Percentiles rank a stretch among this genome's conserved stretches.
Evolutionary conservation across 306 rosid genomes (phyloP).

Genomic region (Vicia villosa): DNA sequence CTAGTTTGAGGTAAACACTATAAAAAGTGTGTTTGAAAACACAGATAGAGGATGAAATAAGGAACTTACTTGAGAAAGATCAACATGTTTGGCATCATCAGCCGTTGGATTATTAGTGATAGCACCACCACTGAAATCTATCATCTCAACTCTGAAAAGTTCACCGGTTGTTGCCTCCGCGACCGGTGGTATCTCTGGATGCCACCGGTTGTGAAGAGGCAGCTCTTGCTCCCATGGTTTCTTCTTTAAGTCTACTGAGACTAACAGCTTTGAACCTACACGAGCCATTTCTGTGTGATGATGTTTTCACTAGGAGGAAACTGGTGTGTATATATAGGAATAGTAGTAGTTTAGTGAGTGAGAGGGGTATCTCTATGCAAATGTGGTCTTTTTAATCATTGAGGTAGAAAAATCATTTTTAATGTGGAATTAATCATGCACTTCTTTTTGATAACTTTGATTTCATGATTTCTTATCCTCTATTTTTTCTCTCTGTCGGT

Average conservation of each 20-base stretch:
- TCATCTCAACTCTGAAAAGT: slow-evolving; percentile 51
- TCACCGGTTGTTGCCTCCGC: slow-evolving; percentile 42
- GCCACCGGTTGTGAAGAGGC: slow-evolving; percentile 61
- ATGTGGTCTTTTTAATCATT: neutral
- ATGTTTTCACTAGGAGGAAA: neutral
- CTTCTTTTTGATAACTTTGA: neutral
- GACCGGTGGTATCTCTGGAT: slow-evolving; percentile 50
- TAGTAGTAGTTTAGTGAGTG: neutral
- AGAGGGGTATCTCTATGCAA: neutral
- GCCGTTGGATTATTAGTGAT: slow-evolving; percentile 54
- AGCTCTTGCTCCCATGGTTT: slow-evolving; percentile 51
- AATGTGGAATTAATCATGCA: neutral
- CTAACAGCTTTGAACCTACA: slow-evolving; percentile 42
- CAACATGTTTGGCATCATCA: slow-evolving; percentile 53
- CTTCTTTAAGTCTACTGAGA: slow-evolving; percentile 47
- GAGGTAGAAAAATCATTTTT: neutral
- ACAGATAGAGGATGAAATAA: neutral
- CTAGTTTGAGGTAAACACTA: neutral
- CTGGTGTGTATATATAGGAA: neutral
- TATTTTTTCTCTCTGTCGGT: neutral
- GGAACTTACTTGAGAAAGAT: slow-evolving; percentile 57
- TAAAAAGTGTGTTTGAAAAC: neutral
- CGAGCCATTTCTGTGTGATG: slow-evolving; percentile 25
- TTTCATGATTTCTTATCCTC: neutral
- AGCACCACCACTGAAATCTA: slow-evolving; percentile 52